Evolutionary conservation across 2,329 filamentous ascomycete genomes (phyloP).

Genomic region (Cladorrhinum sp.): DNA sequence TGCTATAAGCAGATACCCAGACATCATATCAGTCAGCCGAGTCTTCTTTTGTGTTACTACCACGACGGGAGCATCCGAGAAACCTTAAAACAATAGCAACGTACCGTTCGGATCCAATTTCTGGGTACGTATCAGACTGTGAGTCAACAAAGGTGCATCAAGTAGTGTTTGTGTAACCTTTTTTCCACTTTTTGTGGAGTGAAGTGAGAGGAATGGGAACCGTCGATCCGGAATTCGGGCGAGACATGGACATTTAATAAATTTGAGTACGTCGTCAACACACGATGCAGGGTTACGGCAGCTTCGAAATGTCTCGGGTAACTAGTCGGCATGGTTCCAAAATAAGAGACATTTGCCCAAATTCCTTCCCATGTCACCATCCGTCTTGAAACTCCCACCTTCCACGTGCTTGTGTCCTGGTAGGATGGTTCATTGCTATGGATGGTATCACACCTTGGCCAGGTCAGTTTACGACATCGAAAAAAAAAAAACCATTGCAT

Average conservation of each 20-base stretch:
- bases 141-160: background rate
- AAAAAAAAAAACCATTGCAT: background rate
- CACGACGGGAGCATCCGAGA: background rate
- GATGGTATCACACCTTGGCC: background rate
- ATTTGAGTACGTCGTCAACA: too few species aligned
- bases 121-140: background rate
- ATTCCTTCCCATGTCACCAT: background rate
- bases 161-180: background rate
- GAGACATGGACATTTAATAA: background rate
- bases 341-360: background rate
- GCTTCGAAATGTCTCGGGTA: background rate
- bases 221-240: background rate
- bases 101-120: background rate
- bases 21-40: background rate
- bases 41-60: background rate
- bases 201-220: background rate
- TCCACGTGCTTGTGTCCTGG: background rate
- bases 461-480: background rate
- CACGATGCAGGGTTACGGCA: background rate
- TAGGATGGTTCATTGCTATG: background rate
- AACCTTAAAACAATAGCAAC: background rate
- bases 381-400: background rate
- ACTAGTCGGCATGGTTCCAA: too few species aligned
- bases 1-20: background rate
- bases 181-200: too few species aligned